Evolutionary conservation across 1,284 basidiomycete genomes (phyloP), one percentile per base, ranked within the genome.

Genomic region (Exobasidium rhododendri): DNA sequence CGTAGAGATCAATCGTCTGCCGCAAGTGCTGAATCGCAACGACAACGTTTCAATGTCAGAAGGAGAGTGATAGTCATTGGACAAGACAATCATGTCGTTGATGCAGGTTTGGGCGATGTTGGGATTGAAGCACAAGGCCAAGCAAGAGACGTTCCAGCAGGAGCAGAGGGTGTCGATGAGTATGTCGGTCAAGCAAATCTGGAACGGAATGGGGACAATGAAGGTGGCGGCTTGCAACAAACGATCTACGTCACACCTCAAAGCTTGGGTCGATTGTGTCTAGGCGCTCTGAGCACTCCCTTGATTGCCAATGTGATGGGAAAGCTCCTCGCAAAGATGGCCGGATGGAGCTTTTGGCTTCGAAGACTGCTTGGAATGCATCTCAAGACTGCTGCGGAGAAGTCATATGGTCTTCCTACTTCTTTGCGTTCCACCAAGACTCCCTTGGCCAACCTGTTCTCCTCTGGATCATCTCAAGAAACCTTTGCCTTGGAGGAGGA

Each of bases 251-350:
- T 78, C 17, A 61, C 67, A 0, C 60, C 64, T 32, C 64, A 65
- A 44, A 67, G 70, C 13, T 4, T 78, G 0, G 69, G 52, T 2
- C 68, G 72, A 28, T 46, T 78, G 24, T 58, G 68, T 28, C 63
- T 77, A 1, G 68, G 68, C 6, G 69, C 75, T 7, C 67, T 78
- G 24, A 58, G 63, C n/a, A 54, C 74, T 46, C 76, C 76, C 0
- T 64, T 77, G 30, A 56, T 74, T 3, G 66, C 70, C 53, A 71
- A 65, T 31, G 47, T 67, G 24, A 68, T 71, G 61, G 76, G 76
- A n/a, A 32, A 30, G 28, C n/a, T 57, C 7, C 30, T 66, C 13
- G 57, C 43, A 30, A 22, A 29, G 20, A n/a, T 43, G 6, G 49
- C 44, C 29, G 30, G 28, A 26, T 56, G 44, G 20, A 56, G 54